Conservation (phyloP, 805 yeast species). For the Suhomyces sp. region DNA sequence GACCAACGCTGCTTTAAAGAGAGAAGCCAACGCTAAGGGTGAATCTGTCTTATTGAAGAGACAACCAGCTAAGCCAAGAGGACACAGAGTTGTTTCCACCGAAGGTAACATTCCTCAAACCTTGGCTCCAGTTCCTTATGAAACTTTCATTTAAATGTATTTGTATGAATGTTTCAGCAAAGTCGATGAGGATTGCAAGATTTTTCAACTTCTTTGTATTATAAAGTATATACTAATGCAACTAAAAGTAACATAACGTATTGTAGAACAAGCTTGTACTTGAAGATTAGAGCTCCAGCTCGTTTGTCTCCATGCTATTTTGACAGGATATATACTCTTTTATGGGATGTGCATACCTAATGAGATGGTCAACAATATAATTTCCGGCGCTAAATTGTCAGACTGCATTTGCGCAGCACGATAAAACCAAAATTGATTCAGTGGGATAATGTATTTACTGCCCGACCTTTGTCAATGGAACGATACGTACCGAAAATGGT, state of each 20-base stretch:
- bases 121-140: slow-evolving; percentile 98
- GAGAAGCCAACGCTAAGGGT: slow-evolving; percentile 94
- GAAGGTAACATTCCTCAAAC: slow-evolving; percentile 88
- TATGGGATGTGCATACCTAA: background rate
- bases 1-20: slow-evolving; percentile 89
- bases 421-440: too few species aligned
- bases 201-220: slow-evolving; percentile 1
- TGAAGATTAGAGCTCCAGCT: background rate
- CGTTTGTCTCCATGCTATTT: background rate
- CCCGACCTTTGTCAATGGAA: background rate
- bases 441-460: background rate
- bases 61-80: slow-evolving; percentile 98
- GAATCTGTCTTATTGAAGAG: slow-evolving; percentile 90
- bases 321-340: background rate
- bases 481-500: background rate
- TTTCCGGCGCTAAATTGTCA: background rate
- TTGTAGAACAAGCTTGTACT: background rate
- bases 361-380: background rate
- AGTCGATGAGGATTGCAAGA: background rate
- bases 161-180: slow-evolving; percentile 5
- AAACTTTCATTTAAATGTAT: slow-evolving; percentile 85
- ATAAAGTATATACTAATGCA: slow-evolving; percentile 8
- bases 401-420: background rate
- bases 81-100: slow-evolving; percentile 78
- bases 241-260: slow-evolving; percentile 7